Evolutionary conservation across 2,329 filamentous ascomycete genomes (phyloP).

Genomic region (Fusarium dimerum): DNA sequence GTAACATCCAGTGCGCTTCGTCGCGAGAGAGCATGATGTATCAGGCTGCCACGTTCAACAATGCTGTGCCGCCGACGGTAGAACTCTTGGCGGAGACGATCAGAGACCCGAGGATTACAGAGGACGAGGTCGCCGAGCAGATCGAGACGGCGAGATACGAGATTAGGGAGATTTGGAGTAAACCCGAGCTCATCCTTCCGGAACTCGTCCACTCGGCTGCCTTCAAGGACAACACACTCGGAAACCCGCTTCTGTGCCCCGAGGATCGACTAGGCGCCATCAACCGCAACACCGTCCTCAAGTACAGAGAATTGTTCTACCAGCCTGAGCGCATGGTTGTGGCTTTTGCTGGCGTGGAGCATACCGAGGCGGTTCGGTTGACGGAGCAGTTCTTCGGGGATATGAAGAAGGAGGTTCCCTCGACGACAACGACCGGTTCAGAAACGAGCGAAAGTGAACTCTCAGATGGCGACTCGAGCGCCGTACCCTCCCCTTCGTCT

Average conservation of each 20-base stretch:
- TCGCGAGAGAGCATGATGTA: slow-evolving; percentile 98
- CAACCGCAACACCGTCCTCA: slow-evolving; percentile 69
- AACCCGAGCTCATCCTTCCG: slow-evolving; percentile 92
- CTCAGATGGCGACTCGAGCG: slow-evolving; percentile 37
- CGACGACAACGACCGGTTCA: slow-evolving; percentile 56
- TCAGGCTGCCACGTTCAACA: slow-evolving; percentile 97
- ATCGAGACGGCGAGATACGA: slow-evolving; percentile 92
- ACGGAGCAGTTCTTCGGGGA: slow-evolving; percentile 88
- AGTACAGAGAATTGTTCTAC: slow-evolving; percentile 83
- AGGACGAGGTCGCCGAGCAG: slow-evolving; percentile 84
- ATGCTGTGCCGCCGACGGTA: slow-evolving; percentile 79
- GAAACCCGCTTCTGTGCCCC: slow-evolving; percentile 90
- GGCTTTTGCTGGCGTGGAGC: slow-evolving; percentile 89
- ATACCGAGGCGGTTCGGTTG: slow-evolving; percentile 75
- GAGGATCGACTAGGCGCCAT: slow-evolving; percentile 78
- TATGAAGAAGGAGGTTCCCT: slow-evolving; percentile 64
- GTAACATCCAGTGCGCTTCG: slow-evolving; percentile 96
- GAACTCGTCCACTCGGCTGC: slow-evolving; percentile 95
- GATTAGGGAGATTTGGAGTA: slow-evolving; percentile 96
- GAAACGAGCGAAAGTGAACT: slow-evolving; percentile 52
- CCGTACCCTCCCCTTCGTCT: slow-evolving; percentile 32
- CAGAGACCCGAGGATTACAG: slow-evolving; percentile 78
- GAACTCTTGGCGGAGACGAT: slow-evolving; percentile 92
- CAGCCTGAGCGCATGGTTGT: slow-evolving; percentile 89
- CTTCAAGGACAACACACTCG: slow-evolving; percentile 93